Percentiles rank a stretch among this genome's conserved stretches.
Evolutionary conservation across 768 basidiomycete genomes (phyloP).

Genomic region (Amanita muscaria): DNA sequence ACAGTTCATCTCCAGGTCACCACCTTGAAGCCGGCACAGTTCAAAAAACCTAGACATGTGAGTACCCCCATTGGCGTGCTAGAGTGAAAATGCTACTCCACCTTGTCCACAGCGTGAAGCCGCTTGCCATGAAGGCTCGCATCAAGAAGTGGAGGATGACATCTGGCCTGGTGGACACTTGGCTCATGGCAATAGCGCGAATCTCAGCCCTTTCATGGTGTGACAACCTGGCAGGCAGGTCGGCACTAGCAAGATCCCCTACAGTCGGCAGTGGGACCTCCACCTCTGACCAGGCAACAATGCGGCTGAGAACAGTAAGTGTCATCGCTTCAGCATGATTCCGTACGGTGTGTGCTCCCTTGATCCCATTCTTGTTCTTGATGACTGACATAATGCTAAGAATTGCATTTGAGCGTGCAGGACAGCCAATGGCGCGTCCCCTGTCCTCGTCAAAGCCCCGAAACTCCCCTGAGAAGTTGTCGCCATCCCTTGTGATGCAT

Average conservation of each 20-base stretch:
- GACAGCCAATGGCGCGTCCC: not conserved
- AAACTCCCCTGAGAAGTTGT: not conserved
- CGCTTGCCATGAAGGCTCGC: not conserved
- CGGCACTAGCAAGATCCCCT: not conserved
- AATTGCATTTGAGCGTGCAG: not conserved
- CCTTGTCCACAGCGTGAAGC: not conserved
- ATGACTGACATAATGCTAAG: not conserved
- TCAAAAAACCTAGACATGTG: too few species aligned
- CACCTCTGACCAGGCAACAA: not conserved
- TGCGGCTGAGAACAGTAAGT: not conserved
- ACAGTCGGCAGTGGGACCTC: not conserved
- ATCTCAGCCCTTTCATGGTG: too few species aligned
- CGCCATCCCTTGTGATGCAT: not conserved
- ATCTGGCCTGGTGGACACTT: not conserved
- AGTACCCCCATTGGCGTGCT: too few species aligned
- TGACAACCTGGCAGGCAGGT: too few species aligned
- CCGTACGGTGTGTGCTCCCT: too few species aligned
- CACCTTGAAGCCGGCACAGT: too few species aligned
- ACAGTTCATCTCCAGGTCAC: too few species aligned
- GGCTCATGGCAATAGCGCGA: too few species aligned
- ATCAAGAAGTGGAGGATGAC: too few species aligned
- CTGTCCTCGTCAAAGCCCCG: not conserved
- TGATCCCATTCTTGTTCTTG: not conserved
- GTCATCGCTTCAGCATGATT: not conserved
- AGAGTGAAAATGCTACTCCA: too few species aligned